Percentiles rank a stretch among this genome's conserved stretches.
Conservation (phyloP, 495 filamentous ascomycete genomes). For the Trichoderma orchidacearum region DNA sequence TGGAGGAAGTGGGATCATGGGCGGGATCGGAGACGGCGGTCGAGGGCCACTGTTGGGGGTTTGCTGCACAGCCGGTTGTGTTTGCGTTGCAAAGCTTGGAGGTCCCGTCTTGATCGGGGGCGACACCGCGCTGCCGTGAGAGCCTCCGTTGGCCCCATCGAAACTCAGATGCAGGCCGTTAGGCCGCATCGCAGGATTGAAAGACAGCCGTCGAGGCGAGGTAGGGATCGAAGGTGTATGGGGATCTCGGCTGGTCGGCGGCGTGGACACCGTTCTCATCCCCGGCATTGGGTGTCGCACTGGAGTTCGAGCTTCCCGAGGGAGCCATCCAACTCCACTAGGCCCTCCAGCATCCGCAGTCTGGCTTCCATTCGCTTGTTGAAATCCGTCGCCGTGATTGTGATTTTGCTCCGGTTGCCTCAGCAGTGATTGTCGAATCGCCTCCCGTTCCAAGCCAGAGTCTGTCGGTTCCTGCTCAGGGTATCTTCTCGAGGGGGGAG, state of each 20-base stretch:
- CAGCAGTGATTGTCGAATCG: background rate
- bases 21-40: conserved; percentile 52
- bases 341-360: too few relatives aligned
- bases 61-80: background rate
- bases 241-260: conserved; percentile 1
- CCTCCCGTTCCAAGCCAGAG: background rate
- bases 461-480: background rate
- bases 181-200: conserved; percentile 15
- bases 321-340: background rate
- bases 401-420: background rate
- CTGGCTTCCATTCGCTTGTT: background rate
- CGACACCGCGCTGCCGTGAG: conserved; percentile 6
- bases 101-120: conserved; percentile 5
- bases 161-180: conserved; percentile 11
- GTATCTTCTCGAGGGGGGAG: background rate
- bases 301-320: background rate
- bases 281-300: background rate
- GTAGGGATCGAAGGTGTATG: background rate
- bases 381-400: background rate
- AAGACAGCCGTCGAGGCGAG: conserved; percentile 15
- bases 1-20: conserved; percentile 66
- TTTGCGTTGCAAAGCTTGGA: conserved; percentile 5
- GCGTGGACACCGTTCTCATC: conserved; percentile 2
- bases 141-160: conserved; percentile 9
- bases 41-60: conserved; percentile 11